Conservation (phyloP, 306 rosid genomes). For the Cajanus cajan region DNA sequence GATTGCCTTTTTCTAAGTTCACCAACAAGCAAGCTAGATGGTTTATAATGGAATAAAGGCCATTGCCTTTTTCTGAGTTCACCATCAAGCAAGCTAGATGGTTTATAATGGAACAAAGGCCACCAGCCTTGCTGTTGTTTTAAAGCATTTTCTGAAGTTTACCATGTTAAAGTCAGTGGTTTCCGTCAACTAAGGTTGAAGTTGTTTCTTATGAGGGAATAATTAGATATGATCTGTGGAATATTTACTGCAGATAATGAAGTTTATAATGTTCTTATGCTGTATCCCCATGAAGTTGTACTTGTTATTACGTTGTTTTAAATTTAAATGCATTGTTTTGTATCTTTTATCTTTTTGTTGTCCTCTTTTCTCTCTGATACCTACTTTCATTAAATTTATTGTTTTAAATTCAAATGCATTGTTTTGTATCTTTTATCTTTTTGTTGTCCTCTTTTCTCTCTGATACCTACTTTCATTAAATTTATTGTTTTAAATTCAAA, state of each 20-base stretch:
- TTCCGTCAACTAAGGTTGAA: constrained; percentile 18
- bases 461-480: neutral
- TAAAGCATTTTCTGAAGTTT: constrained; percentile 24
- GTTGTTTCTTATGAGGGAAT: constrained; percentile 7
- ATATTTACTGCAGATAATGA: constrained; percentile 22
- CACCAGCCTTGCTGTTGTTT: constrained; percentile 25
- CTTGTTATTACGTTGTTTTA: constrained; percentile 18
- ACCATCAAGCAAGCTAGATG: constrained; percentile 19
- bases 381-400: neutral
- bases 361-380: no score
- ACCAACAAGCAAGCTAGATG: constrained; percentile 18
- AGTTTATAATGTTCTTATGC: neutral
- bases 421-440: neutral
- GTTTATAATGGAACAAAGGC: constrained; percentile 27
- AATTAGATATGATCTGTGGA: constrained; percentile 29
- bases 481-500: constrained; percentile 22
- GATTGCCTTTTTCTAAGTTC: neutral
- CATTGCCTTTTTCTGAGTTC: neutral
- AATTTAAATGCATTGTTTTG: constrained; percentile 16
- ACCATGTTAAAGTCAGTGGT: constrained; percentile 5
- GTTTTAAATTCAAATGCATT: no score
- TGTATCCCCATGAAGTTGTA: constrained; percentile 23
- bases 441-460: neutral
- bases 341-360: neutral
- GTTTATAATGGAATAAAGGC: constrained; percentile 27